phyloP scores from a whole-genome alignment of 139 green algal genomes.

The Tetradesmus lagerheimii region DNA sequence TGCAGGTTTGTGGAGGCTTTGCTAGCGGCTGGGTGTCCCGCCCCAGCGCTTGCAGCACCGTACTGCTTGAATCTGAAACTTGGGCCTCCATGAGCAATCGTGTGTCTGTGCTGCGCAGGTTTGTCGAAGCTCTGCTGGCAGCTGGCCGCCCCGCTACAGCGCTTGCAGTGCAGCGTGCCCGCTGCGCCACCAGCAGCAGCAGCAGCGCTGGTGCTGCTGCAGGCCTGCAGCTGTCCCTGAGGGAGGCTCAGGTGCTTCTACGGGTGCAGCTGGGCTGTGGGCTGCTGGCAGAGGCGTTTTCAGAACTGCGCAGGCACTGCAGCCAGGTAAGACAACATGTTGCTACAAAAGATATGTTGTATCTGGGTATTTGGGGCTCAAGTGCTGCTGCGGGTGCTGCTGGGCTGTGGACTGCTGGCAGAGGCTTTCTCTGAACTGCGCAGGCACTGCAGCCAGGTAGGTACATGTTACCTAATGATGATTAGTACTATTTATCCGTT shows the following conservation, averaged over 20 bases:
- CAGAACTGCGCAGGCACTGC: slow-evolving; percentile 14
- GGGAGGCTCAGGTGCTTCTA: slow-evolving; percentile 34
- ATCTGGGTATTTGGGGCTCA: no score
- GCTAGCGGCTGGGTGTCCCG: slow-evolving; percentile 3
- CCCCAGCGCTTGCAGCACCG: neutral
- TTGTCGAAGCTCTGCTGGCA: slow-evolving; percentile 35
- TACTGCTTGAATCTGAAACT: neutral
- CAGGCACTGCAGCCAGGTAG: slow-evolving; percentile 18
- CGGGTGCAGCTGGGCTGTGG: slow-evolving; percentile 38
- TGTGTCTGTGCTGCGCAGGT: slow-evolving; percentile 15
- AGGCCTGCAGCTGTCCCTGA: neutral
- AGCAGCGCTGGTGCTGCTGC: neutral
- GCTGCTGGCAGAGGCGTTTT: slow-evolving; percentile 44
- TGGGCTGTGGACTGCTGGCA: neutral
- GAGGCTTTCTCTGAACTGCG: slow-evolving; percentile 28
- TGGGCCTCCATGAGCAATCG: no score
- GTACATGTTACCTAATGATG: no score
- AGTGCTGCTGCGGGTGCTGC: no score
- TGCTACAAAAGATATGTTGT: neutral
- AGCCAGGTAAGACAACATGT: neutral
- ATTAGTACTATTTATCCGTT: no score
- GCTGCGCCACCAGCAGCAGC: slow-evolving; percentile 3
- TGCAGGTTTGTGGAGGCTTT: slow-evolving; percentile 40
- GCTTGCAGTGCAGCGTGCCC: slow-evolving; percentile 28
- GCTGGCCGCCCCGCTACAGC: slow-evolving; percentile 26